Conservation (phyloP, 345 rosid species). For the Arabidopsis suecica region DNA sequence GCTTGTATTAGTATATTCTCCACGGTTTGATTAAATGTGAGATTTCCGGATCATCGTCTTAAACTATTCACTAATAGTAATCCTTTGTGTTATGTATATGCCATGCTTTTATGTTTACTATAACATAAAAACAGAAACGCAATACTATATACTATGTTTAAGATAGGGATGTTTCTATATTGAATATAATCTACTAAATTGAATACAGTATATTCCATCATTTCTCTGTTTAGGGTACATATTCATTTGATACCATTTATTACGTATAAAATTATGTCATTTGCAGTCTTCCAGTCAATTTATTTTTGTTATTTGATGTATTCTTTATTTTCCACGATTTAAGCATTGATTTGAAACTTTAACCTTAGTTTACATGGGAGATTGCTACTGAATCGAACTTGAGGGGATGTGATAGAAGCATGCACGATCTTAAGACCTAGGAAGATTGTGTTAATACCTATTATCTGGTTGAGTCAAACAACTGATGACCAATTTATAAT, state of each 20-base stretch:
- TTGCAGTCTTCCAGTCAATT: background rate
- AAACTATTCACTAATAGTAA: background rate
- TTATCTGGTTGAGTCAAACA: background rate
- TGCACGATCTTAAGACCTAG: background rate
- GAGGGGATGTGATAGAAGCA: conserved; percentile 9
- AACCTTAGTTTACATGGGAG: background rate
- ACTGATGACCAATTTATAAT: background rate
- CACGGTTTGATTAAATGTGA: background rate
- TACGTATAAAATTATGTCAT: background rate
- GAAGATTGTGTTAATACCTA: background rate
- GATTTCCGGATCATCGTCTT: background rate
- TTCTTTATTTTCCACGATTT: background rate
- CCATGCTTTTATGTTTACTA: background rate
- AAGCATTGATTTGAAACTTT: conserved; percentile 3
- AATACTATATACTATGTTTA: background rate
- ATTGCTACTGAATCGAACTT: conserved; percentile 3
- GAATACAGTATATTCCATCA: background rate
- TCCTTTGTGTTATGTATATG: background rate
- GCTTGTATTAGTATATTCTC: background rate
- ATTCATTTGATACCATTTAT: background rate
- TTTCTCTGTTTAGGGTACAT: background rate
- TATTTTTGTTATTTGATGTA: background rate
- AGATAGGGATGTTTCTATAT: background rate
- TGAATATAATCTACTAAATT: background rate
- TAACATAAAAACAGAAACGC: background rate